These are phyloP conservation scores for Pelargonium exstipulatum DNA, from an alignment of 441 rosid species.

Conservation along the genomic window DNA sequence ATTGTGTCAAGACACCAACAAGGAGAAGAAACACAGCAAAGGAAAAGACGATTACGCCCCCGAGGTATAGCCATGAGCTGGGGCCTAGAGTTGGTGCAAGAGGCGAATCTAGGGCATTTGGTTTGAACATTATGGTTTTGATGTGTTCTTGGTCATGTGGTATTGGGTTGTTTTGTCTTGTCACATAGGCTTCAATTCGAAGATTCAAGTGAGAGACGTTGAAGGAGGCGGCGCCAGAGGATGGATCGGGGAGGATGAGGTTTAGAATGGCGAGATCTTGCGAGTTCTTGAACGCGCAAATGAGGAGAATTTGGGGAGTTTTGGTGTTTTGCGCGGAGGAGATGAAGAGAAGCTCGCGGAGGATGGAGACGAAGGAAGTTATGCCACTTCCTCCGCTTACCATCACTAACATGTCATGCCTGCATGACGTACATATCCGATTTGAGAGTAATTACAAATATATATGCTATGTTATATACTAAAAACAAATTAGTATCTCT, in stretches of 20 bases:
- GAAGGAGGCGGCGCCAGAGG: no score
- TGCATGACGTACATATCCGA: not conserved
- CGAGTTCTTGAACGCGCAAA: slow-evolving; percentile 66
- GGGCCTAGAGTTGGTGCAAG: slow-evolving; percentile 60
- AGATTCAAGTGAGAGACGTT: no score
- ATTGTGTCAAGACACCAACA: slow-evolving; percentile 51
- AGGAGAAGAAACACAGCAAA: slow-evolving; percentile 49
- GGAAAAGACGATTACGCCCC: slow-evolving; percentile 53
- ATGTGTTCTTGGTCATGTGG: no score
- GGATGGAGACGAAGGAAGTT: slow-evolving; percentile 68
- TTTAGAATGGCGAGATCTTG: no score
- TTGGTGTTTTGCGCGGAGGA: slow-evolving; percentile 31
- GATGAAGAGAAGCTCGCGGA: slow-evolving; percentile 51
- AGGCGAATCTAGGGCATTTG: slow-evolving; percentile 45
- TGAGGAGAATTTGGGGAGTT: slow-evolving; percentile 49
- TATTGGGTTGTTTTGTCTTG: no score
- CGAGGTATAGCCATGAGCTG: slow-evolving; percentile 71
- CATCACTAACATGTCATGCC: slow-evolving; percentile 74
- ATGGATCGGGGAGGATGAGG: no score
- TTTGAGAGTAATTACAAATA: no score
- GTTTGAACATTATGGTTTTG: slow-evolving; percentile 62
- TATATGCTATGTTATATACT: no score
- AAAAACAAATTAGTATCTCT: no score
- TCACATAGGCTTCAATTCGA: no score
- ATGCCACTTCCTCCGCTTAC: slow-evolving; percentile 98